Conservation (phyloP, 768 basidiomycete species). For the Paxillus rubicundulus region DNA sequence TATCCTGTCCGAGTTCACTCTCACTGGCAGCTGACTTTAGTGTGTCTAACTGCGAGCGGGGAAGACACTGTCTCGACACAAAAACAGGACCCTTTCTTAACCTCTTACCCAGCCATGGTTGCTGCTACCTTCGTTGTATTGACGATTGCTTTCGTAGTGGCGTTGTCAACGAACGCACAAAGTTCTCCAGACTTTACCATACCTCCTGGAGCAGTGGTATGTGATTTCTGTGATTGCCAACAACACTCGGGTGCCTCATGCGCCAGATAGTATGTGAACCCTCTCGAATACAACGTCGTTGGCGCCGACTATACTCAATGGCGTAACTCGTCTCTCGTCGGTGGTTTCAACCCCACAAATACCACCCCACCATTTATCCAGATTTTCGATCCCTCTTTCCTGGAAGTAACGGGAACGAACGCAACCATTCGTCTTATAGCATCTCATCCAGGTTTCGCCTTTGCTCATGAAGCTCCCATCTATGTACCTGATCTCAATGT, state of each 20-base stretch:
- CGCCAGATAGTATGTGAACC: conserved; percentile 45
- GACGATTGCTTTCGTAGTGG: not conserved
- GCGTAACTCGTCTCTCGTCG: conserved; percentile 32
- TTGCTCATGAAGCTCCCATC: conserved; percentile 79
- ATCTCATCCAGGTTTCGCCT: conserved; percentile 58
- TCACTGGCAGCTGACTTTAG: not conserved
- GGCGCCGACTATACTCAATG: conserved; percentile 41
- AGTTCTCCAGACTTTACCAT: conserved; percentile 2
- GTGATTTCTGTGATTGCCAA: not conserved
- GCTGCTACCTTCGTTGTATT: not conserved
- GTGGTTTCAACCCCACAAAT: conserved; percentile 61
- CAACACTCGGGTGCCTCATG: not conserved
- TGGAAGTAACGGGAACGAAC: conserved; percentile 52
- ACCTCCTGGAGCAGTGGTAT: conserved; percentile 21
- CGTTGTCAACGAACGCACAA: not conserved
- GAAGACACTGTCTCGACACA: not conserved
- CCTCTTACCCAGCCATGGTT: conserved; percentile 1
- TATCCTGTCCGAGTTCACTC: not conserved
- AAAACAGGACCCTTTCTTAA: not conserved
- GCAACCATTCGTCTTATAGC: conserved; percentile 62
- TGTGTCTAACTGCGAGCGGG: not conserved
- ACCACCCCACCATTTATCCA: conserved; percentile 58
- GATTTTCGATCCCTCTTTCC: conserved; percentile 52
- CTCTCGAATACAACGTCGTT: conserved; percentile 50
- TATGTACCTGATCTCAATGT: conserved; percentile 67